phyloP scores from a whole-genome alignment of 768 basidiomycete species.

The Neoboletus brunneissimus region DNA sequence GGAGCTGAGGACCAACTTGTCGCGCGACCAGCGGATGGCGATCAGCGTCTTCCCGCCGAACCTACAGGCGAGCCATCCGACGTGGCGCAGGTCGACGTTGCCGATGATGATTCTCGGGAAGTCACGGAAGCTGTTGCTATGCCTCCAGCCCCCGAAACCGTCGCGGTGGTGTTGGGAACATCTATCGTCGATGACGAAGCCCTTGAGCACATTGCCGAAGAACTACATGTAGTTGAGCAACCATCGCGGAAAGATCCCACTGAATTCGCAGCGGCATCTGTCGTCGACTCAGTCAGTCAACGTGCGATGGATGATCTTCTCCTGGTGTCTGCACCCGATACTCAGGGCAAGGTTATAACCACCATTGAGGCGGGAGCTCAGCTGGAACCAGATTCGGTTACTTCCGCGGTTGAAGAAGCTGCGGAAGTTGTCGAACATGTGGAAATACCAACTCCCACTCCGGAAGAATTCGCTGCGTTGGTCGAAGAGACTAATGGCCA shows the following conservation, averaged over 20 bases:
- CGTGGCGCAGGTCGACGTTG: conserved; percentile 3
- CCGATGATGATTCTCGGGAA: conserved; percentile 4
- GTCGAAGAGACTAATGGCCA: conserved; percentile 16
- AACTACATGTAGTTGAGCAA: conserved; percentile 2
- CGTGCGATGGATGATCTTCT: conserved; percentile 4
- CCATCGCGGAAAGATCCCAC: conserved; percentile 4
- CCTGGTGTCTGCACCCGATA: background rate
- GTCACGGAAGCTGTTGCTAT: conserved; percentile 3
- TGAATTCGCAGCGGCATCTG: conserved; percentile 4
- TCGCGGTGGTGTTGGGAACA: background rate
- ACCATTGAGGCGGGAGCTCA: conserved; percentile 15
- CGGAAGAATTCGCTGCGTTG: conserved; percentile 11
- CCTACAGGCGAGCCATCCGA: background rate
- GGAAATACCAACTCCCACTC: conserved; percentile 15
- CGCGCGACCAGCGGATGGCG: background rate
- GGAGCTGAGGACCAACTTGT: background rate
- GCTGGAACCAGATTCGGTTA: background rate
- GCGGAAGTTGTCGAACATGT: conserved; percentile 5
- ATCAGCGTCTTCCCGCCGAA: background rate
- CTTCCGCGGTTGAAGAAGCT: conserved; percentile 7
- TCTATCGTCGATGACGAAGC: background rate
- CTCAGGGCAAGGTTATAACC: background rate
- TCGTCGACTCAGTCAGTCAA: conserved; percentile 3
- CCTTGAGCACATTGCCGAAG: background rate
- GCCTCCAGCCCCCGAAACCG: background rate